Conservation (phyloP, 768 basidiomycete species). For the Mrakia frigida region DNA sequence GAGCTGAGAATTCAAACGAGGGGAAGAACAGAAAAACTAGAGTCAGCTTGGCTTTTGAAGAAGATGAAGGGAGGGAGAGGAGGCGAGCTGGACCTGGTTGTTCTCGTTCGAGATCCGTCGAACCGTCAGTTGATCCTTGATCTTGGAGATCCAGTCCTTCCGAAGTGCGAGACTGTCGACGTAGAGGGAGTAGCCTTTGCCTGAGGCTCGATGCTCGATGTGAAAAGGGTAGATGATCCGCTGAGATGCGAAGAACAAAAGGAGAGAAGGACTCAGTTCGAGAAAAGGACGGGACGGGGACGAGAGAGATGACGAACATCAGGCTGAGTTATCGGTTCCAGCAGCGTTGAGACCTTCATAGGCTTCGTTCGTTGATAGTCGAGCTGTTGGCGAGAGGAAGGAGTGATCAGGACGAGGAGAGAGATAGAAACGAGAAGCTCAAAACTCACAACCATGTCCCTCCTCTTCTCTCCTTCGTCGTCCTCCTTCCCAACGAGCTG, state of each 20-base stretch:
- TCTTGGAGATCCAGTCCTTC: conserved; percentile 24
- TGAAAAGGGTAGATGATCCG: conserved; percentile 22
- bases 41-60: neutral
- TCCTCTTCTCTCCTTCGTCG: conserved; percentile 25
- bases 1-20: neutral
- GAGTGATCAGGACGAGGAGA: neutral
- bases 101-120: conserved; percentile 18
- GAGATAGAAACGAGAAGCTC: neutral
- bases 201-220: conserved; percentile 22
- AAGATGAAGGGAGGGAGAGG: neutral
- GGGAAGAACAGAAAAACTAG: neutral
- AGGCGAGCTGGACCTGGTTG: conserved; percentile 1
- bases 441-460: conserved; percentile 29
- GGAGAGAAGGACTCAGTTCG: neutral
- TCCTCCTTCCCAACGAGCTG: conserved; percentile 21
- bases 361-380: conserved; percentile 26
- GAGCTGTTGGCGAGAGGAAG: conserved; percentile 1
- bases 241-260: neutral
- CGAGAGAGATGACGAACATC: conserved; percentile 3
- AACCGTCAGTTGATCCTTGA: conserved; percentile 20
- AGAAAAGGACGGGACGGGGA: neutral
- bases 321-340: conserved; percentile 29
- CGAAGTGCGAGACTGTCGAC: conserved; percentile 2
- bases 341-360: conserved; percentile 14
- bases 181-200: conserved; percentile 23